phyloP scores from a whole-genome alignment of 2,329 filamentous ascomycete genomes.

The Emmonsiellopsis sp. region DNA sequence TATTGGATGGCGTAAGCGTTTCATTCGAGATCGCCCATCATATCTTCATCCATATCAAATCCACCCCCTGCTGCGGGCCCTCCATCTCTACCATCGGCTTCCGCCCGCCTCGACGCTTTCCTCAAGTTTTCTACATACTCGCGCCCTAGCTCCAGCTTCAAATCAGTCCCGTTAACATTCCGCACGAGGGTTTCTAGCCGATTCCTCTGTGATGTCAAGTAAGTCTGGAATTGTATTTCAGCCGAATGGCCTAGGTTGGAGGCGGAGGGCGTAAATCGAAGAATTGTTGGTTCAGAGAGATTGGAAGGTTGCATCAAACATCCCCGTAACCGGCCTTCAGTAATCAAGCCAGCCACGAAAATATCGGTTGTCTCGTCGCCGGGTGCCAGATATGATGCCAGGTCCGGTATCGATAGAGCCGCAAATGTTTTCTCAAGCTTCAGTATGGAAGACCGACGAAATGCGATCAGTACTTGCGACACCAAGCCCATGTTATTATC shows the following conservation, averaged over 20 bases:
- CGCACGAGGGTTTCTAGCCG: constrained; percentile 42
- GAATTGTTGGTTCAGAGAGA: constrained; percentile 33
- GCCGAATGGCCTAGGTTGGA: constrained; percentile 24
- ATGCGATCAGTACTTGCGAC: constrained; percentile 57
- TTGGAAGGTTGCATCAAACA: constrained; percentile 36
- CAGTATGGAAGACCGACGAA: constrained; percentile 66
- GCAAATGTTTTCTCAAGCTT: constrained; percentile 65
- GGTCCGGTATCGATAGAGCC: constrained; percentile 46
- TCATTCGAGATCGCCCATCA: constrained; percentile 27
- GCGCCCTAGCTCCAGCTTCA: constrained; percentile 46
- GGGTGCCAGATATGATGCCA: constrained; percentile 26
- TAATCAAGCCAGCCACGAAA: constrained; percentile 38
- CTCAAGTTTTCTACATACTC: constrained; percentile 49
- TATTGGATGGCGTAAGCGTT: background rate
- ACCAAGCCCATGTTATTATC: constrained; percentile 69
- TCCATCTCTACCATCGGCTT: constrained; percentile 14
- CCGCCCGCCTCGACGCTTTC: constrained; percentile 33
- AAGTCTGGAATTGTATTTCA: constrained; percentile 28
- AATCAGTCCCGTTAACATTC: constrained; percentile 45
- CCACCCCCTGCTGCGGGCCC: background rate
- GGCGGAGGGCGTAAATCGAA: constrained; percentile 41
- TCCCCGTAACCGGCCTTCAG: constrained; percentile 41
- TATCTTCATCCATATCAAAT: constrained; percentile 27
- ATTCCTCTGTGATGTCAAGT: constrained; percentile 40
- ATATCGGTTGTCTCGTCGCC: constrained; percentile 22